Conservation (phyloP, 2,329 filamentous ascomycete genomes). For the Trematosphaeria pertusa region DNA sequence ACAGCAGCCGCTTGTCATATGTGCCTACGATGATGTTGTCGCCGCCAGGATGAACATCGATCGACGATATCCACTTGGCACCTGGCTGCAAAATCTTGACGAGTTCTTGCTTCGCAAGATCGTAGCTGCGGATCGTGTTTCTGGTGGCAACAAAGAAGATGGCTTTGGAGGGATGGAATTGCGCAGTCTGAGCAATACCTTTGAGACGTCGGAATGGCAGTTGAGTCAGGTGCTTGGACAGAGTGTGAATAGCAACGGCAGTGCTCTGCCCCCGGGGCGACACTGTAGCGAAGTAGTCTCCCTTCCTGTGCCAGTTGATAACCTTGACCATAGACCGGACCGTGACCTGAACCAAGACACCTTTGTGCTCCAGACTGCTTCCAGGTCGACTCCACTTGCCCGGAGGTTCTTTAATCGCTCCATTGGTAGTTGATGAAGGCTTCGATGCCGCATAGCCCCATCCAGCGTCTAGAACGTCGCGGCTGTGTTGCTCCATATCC, state of each 20-base stretch:
- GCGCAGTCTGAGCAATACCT: slow-evolving; percentile 83
- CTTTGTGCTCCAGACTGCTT: slow-evolving; percentile 73
- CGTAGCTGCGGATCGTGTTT: slow-evolving; percentile 90
- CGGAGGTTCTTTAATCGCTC: slow-evolving; percentile 72
- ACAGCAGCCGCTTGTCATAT: slow-evolving; percentile 91
- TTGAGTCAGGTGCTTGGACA: slow-evolving; percentile 94
- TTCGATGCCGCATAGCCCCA: slow-evolving; percentile 87
- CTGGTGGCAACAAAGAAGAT: slow-evolving; percentile 97
- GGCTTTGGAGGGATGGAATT: slow-evolving; percentile 92
- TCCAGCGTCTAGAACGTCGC: slow-evolving; percentile 82
- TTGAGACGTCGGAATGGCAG: slow-evolving; percentile 84
- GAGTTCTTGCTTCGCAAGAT: slow-evolving; percentile 88
- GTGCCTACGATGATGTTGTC: slow-evolving; percentile 94
- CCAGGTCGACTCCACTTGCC: slow-evolving; percentile 86
- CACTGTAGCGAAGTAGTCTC: slow-evolving; percentile 93
- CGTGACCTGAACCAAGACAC: slow-evolving; percentile 80
- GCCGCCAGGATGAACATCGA: slow-evolving; percentile 90
- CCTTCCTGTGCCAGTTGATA: slow-evolving; percentile 90
- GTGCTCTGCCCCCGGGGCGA: slow-evolving; percentile 79
- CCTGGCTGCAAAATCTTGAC: slow-evolving; percentile 93
- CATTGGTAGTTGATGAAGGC: slow-evolving; percentile 58
- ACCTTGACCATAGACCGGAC: slow-evolving; percentile 84
- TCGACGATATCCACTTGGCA: slow-evolving; percentile 91
- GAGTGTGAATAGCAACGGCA: slow-evolving; percentile 91
- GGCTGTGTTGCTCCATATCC: slow-evolving; percentile 75